A percentile compares a stretch with the other conserved stretches of the same genome.
phyloP scores from a whole-genome alignment of 2,329 filamentous ascomycete species.

The Fusarium verrucosum region DNA sequence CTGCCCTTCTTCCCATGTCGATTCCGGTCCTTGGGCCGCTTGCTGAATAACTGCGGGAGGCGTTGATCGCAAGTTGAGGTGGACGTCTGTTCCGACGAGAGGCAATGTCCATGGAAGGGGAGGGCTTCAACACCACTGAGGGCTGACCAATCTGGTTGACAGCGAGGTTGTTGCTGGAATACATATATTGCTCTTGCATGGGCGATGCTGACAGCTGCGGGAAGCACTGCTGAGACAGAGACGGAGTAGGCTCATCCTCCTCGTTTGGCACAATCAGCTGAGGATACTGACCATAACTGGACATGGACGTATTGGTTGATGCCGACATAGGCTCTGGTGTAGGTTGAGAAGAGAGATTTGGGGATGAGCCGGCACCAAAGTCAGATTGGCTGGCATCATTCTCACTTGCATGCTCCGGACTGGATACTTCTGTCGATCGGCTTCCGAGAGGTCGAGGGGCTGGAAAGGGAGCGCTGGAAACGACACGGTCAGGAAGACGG shows the following conservation, averaged over 20 bases:
- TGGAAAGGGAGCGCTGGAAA: constrained; percentile 54
- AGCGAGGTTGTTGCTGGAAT: constrained; percentile 27
- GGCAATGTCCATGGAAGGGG: constrained; percentile 63
- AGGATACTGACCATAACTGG: constrained; percentile 37
- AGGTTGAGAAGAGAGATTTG: constrained; percentile 30
- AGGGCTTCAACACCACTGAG: constrained; percentile 55
- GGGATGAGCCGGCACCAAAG: constrained; percentile 37
- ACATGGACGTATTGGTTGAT: constrained; percentile 16
- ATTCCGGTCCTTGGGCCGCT: constrained; percentile 58
- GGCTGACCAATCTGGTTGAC: constrained; percentile 29
- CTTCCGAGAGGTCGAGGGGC: constrained; percentile 38
- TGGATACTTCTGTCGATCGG: constrained; percentile 18
- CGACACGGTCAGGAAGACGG: constrained; percentile 50
- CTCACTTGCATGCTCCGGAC: constrained; percentile 43
- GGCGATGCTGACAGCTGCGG: constrained; percentile 32
- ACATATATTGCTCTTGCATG: constrained; percentile 32
- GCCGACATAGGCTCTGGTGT: constrained; percentile 33
- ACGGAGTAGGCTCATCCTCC: constrained; percentile 39
- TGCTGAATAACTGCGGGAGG: constrained; percentile 56
- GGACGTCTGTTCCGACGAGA: constrained; percentile 59
- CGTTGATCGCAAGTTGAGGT: constrained; percentile 58
- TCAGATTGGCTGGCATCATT: constrained; percentile 43
- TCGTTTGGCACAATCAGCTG: constrained; percentile 38
- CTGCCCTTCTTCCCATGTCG: constrained; percentile 57
- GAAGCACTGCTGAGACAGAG: constrained; percentile 39